Base-by-base conservation (phyloP, 2,329 filamentous ascomycete species). In the Ophiocordyceps robertsii region DNA sequence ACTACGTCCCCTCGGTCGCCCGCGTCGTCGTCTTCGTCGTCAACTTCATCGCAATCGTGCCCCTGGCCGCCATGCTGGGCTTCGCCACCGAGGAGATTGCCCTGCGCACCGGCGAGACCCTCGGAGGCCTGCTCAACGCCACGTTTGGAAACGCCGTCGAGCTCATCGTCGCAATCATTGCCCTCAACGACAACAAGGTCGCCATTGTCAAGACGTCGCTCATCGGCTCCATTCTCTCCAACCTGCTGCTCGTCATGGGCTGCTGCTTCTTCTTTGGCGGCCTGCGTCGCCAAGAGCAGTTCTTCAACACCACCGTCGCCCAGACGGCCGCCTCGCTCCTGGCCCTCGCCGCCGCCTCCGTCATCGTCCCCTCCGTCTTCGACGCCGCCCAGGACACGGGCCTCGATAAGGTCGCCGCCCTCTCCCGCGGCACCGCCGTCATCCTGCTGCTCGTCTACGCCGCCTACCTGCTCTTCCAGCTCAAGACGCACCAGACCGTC, bases 21-120 rank as follows among this genome's bases (percentile, higher is more conserved):
- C 67, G 71, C 3, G 69, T 82, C 44, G 73, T 71, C 29, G 69
- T 92, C 38, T 95, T 95, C 55, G 76, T 89, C 43, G 75, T 95
- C 62, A 95, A 95, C 66, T 95, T 95, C 55, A 75, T 95, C 49
- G 90, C 89, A 47, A 95, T 95, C 51, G 81, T 95, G 45, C 89
- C 89, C 0, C 70, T 95, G 35, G 90, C 90, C 3, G 84, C 82
- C 13, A 80, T 95, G 68, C 70, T 96, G 21, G 82, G 84, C 52
- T 94, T 84, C 54, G 85, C 86, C 1, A 95, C 90, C 0, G 90
- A 96, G 60, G 88, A 95, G 60, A 82, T 95, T 49, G 84, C 89
- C 3, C 64, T 89, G 42, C 73, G 80, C 44, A 82, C 80, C 0
- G 88, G 89, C 40, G 88, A 95, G 60, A 89, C 85, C 0, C 66